Evolutionary conservation across 768 basidiomycete genomes (phyloP).

Genomic region (Lactifluus volemus): DNA sequence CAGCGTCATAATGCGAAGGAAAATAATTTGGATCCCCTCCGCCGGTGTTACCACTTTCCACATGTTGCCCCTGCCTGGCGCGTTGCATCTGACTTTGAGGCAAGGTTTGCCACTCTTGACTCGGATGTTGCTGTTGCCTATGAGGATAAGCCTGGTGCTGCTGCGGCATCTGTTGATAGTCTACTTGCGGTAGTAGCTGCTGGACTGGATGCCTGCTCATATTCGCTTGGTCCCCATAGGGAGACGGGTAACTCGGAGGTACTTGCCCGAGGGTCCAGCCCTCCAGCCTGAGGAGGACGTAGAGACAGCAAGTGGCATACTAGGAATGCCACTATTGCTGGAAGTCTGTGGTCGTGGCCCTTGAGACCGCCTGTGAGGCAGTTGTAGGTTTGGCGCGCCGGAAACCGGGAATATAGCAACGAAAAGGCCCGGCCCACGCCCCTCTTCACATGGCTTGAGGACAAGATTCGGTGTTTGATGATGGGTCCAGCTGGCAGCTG

Average conservation of each 20-base stretch:
- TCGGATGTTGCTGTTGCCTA: not conserved
- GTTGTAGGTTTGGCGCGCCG: not conserved
- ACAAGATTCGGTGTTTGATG: not conserved
- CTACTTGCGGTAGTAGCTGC: not conserved
- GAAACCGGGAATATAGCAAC: not conserved
- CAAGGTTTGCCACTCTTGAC: not conserved
- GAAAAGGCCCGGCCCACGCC: not conserved
- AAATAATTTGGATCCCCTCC: not conserved
- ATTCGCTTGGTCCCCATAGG: not conserved
- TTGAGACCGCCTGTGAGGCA: not conserved
- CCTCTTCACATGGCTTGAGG: not conserved
- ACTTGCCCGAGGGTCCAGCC: not conserved
- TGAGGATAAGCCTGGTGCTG: not conserved
- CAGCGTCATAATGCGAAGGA: not conserved
- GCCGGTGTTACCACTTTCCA: not conserved
- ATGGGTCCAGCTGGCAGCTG: not conserved
- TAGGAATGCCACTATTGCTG: not conserved
- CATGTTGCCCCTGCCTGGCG: not conserved
- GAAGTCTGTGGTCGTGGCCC: not conserved
- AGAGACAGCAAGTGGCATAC: not conserved
- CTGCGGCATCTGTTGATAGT: not conserved
- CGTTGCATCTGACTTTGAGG: not conserved
- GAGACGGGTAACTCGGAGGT: not conserved
- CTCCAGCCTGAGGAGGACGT: not conserved
- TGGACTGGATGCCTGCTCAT: not conserved